Conservation (phyloP, 1,139 yeast genomes). For the Geotrichum bryndzae region DNA sequence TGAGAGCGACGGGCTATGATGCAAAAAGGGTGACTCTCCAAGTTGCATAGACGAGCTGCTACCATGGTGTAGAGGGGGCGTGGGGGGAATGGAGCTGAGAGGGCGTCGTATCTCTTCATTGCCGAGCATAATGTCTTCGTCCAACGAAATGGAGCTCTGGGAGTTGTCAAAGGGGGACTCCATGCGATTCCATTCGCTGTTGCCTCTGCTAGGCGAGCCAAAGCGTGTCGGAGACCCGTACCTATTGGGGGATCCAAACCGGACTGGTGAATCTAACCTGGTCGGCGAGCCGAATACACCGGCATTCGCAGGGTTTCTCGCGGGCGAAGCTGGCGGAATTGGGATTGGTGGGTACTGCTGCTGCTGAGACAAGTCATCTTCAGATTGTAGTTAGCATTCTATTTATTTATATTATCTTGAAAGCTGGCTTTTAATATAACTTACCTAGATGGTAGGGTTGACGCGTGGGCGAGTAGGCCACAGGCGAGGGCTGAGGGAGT, state of each 20-base stretch:
- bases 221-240: constrained; percentile 3
- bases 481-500: constrained; percentile 18
- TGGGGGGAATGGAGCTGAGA: constrained; percentile 3
- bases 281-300: constrained; percentile 2
- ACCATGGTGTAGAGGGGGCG: background rate
- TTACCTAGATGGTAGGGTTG: constrained; percentile 25
- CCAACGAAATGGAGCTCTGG: constrained; percentile 26
- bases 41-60: background rate
- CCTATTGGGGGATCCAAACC: background rate
- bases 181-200: constrained; percentile 25
- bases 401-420: background rate
- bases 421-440: background rate
- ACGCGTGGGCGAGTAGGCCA: constrained; percentile 22
- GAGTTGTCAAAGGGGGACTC: constrained; percentile 28
- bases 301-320: constrained; percentile 16
- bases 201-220: constrained; percentile 18
- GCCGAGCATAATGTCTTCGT: constrained; percentile 8
- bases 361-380: background rate
- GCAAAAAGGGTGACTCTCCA: constrained; percentile 7
- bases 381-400: background rate
- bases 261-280: background rate
- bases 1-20: constrained; percentile 8
- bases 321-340: constrained; percentile 15
- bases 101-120: background rate
- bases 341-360: background rate